Percentiles rank a stretch among this genome's conserved stretches.
Evolutionary conservation across 2,329 filamentous ascomycete species (phyloP).

Genomic region (Lecanicillium sp.): DNA sequence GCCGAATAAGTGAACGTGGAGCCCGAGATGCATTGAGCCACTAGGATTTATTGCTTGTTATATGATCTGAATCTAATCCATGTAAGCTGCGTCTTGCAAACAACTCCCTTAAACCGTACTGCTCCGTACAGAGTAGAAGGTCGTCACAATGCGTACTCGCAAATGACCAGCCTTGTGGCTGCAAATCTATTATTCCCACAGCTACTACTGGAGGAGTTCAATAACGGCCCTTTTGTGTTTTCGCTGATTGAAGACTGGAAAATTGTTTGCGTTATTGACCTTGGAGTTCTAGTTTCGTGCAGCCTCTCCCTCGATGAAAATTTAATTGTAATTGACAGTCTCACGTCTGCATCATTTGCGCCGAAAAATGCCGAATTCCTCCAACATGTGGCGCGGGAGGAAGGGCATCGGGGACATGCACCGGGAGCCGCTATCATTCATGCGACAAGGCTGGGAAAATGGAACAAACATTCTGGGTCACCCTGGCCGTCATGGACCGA

Average conservation of each 20-base stretch:
- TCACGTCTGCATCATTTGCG: slow-evolving; percentile 8
- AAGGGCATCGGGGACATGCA: too few relatives aligned
- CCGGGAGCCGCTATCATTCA: slow-evolving; percentile 6
- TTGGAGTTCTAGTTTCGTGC: too few relatives aligned
- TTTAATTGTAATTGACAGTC: slow-evolving; percentile 19
- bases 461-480: slow-evolving; percentile 15
- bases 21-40: too few relatives aligned
- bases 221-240: slow-evolving; percentile 23
- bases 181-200: slow-evolving; percentile 16
- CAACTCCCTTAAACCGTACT: too few relatives aligned
- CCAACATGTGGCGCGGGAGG: slow-evolving; percentile 4
- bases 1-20: too few relatives aligned
- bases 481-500: slow-evolving; percentile 12
- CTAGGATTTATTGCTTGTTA: too few relatives aligned
- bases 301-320: slow-evolving; percentile 25
- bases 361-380: slow-evolving; percentile 12
- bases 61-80: too few relatives aligned
- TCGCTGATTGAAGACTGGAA: slow-evolving; percentile 27
- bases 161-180: slow-evolving; percentile 17
- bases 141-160: slow-evolving; percentile 14
- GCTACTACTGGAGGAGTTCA: slow-evolving; percentile 19
- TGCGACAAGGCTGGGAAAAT: slow-evolving; percentile 14
- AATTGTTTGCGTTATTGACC: slow-evolving; percentile 26
- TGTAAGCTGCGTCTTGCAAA: too few relatives aligned
- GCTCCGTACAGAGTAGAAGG: slow-evolving; percentile 16